Conservation (phyloP, 164 flowering plant genomes). For the Santalum album region DNA sequence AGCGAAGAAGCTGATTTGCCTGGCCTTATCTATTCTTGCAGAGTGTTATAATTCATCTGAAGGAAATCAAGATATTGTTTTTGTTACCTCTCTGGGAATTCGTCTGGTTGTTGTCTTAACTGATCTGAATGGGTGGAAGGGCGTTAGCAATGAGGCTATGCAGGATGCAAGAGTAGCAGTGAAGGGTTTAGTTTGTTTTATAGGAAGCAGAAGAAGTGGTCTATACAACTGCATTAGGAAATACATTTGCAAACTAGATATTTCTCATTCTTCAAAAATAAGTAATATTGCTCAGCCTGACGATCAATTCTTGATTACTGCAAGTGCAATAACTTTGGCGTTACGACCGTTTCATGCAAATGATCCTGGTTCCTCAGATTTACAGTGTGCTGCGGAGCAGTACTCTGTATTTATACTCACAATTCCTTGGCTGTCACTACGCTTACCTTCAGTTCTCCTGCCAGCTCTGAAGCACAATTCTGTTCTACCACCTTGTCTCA, state of each 20-base stretch:
- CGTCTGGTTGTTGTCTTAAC: constrained; percentile 66
- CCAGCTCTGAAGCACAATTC: constrained; percentile 82
- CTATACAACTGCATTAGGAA: constrained; percentile 48
- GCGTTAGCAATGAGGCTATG: constrained; percentile 15
- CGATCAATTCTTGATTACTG: constrained; percentile 61
- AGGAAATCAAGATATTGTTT: constrained; percentile 25
- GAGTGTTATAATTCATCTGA: constrained; percentile 31
- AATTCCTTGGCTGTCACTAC: constrained; percentile 69
- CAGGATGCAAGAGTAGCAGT: constrained; percentile 48
- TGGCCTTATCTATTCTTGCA: constrained; percentile 56
- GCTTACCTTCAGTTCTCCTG: constrained; percentile 61
- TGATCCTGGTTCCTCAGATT: constrained; percentile 18
- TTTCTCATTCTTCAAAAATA: constrained; percentile 16
- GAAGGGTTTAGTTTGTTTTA: constrained; percentile 37
- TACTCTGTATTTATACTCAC: constrained; percentile 58
- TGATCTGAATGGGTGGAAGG: constrained; percentile 73
- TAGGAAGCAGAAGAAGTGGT: constrained; percentile 49
- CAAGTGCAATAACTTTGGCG: constrained; percentile 77
- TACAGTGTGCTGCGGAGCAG: constrained; percentile 42
- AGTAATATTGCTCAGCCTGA: constrained; percentile 28
- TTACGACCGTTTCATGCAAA: constrained; percentile 66
- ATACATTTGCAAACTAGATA: constrained; percentile 44
- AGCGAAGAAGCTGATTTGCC: constrained; percentile 49
- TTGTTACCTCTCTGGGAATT: constrained; percentile 54
- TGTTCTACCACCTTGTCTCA: constrained; percentile 59